Percentiles rank a stretch among this genome's conserved stretches.
Conservation (phyloP, 129 eudicot species). For the Apium graveolens region DNA sequence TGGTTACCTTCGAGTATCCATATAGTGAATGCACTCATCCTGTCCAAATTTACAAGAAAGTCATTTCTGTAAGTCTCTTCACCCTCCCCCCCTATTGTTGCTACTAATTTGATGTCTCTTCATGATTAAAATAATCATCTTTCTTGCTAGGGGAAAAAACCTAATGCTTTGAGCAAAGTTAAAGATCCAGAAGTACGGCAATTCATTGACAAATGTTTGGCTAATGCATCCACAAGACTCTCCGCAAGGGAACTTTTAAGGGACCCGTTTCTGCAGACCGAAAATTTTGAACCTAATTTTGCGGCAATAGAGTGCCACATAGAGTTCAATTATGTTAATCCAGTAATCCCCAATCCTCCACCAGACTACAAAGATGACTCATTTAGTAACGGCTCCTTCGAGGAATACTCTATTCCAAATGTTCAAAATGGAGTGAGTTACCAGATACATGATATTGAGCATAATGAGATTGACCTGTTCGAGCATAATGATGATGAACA, state of each 20-base stretch:
- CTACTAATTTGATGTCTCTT: background rate
- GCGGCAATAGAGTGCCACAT: background rate
- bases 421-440: background rate
- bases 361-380: background rate
- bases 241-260: conserved; percentile 24
- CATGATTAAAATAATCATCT: background rate
- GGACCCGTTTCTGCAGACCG: conserved; percentile 22
- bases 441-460: conserved; percentile 5
- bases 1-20: conserved; percentile 31
- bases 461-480: conserved; percentile 16
- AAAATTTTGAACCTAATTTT: conserved; percentile 8
- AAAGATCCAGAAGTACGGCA: conserved; percentile 19
- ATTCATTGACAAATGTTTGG: conserved; percentile 27
- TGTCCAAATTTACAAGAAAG: conserved; percentile 35
- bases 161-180: conserved; percentile 24
- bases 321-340: background rate
- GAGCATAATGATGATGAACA: conserved; percentile 18
- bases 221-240: conserved; percentile 20
- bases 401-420: background rate
- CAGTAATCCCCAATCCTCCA: background rate
- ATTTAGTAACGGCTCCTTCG: background rate
- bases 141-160: conserved; percentile 9
- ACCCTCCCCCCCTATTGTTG: background rate
- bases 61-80: conserved; percentile 22
- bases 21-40: conserved; percentile 31